These are phyloP conservation scores for Lodderomyces oxycetoniae DNA, from an alignment of 1,139 yeast species.

Conservation along the genomic window DNA sequence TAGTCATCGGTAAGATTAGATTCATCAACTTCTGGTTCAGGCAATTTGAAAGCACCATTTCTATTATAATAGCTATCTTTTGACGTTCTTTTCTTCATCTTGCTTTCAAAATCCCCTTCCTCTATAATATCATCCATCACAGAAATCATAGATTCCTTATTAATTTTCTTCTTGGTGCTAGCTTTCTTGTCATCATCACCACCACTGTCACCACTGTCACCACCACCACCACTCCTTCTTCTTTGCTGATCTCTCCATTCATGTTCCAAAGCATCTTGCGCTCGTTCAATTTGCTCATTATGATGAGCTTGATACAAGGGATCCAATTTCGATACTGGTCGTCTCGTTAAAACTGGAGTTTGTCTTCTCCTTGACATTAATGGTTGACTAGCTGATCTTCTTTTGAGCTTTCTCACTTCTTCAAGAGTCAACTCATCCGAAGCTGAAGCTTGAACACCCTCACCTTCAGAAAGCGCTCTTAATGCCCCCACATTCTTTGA, in stretches of 20 bases:
- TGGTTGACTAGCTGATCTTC: conserved; percentile 47
- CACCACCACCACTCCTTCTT: no score
- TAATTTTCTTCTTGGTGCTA: conserved; percentile 19
- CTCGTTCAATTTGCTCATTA: conserved; percentile 44
- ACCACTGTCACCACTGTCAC: no score
- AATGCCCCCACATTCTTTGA: conserved; percentile 23
- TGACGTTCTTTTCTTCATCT: conserved; percentile 15
- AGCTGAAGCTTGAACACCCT: conserved; percentile 10
- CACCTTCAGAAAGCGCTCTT: conserved; percentile 40
- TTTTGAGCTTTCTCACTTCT: conserved; percentile 40
- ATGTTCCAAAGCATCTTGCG: conserved; percentile 42
- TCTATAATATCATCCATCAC: conserved; percentile 23
- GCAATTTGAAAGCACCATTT: conserved; percentile 27
- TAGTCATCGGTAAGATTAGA: conserved; percentile 43
- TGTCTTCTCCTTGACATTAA: conserved; percentile 33
- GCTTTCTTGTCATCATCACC: conserved; percentile 13
- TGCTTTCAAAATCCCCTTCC: conserved; percentile 8
- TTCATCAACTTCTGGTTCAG: conserved; percentile 36
- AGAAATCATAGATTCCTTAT: conserved; percentile 40
- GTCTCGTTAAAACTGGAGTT: conserved; percentile 42
- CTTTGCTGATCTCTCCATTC: conserved; percentile 20
- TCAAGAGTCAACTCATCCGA: conserved; percentile 35
- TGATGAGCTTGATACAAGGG: conserved; percentile 53
- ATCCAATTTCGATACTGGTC: conserved; percentile 71
- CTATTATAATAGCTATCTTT: conserved; percentile 21